Base-by-base conservation (phyloP, 192 early-diverging fungal genomes). In the Mortierella antarctica region DNA sequence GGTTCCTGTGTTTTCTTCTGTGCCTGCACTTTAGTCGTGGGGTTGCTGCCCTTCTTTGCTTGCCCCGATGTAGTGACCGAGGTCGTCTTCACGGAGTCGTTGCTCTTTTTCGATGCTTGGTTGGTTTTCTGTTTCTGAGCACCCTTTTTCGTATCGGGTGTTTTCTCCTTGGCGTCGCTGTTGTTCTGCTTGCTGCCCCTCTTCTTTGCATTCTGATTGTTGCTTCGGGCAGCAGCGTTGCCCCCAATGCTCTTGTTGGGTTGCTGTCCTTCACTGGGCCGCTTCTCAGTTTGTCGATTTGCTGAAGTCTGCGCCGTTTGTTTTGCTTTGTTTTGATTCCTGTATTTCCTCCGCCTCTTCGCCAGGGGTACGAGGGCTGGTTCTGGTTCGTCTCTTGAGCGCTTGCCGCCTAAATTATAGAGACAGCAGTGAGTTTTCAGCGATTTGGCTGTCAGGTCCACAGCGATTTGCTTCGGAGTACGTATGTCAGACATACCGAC, bases 401-500 rank as follows among this genome's bases (percentile, higher is more conserved):
- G 47, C 42, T 65, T 70, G 41, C 62, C 48, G 21, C 67, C 74
- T 76, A 51, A 17, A 31, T 31, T 31, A 3, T 31, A 31, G 31
- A 31, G 31, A 31, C 31, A 31, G 31, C 31, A 31, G 31, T 31
- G 31, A 31, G 31, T 31, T 31, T 31, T 31, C 40, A 1, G 48
- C 21, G 1, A 6, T 17, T 50, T 14, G 3, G 39, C 4, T 17
- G 7, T 67, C 52, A 56, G 51, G 1, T 15, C 15, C 17, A 18
- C 12, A 8, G 12, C 10, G 11, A 54, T 20, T 55, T 48, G 23
- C 48, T 53, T 53, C 1, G 15, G 7, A 10, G 40, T 15, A 53
- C 20, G n/a, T 49, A 11, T 49, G 7, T 31, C 31, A 31, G 21
- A 20, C 66, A 46, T 58, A 73, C 71, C 71, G 64, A 47, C 71